These are phyloP conservation scores for Fusarium hainanense DNA, from an alignment of 2,329 filamentous ascomycete genomes.

Conservation along the genomic window DNA sequence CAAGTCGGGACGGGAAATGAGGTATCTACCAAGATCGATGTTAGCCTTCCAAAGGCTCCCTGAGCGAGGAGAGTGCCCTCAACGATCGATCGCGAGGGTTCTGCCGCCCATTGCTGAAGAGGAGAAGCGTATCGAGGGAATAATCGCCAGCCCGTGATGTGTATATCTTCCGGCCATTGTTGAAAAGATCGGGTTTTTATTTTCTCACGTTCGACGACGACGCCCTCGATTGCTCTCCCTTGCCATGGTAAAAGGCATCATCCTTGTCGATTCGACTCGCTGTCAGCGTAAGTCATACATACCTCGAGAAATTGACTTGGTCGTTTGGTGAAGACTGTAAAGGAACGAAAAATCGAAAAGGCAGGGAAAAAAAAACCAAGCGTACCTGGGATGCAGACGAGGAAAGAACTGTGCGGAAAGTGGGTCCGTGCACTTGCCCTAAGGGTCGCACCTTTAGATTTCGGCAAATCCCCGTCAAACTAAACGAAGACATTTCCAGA, in stretches of 20 bases:
- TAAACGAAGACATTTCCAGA: constrained; percentile 48
- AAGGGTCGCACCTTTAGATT: constrained; percentile 52
- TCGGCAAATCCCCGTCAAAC: constrained; percentile 53
- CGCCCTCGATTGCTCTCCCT: constrained; percentile 69
- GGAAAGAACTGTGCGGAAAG: constrained; percentile 49
- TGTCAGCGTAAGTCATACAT: constrained; percentile 53
- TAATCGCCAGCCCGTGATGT: constrained; percentile 25
- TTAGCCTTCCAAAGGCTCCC: constrained; percentile 69
- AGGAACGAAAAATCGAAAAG: constrained; percentile 36
- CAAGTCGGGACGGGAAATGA: constrained; percentile 74
- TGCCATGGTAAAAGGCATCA: constrained; percentile 64
- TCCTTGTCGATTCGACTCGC: constrained; percentile 53
- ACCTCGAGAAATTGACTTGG: constrained; percentile 55
- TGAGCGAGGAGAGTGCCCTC: constrained; percentile 78
- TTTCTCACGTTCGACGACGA: constrained; percentile 42
- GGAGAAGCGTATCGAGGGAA: constrained; percentile 69
- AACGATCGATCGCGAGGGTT: constrained; percentile 68
- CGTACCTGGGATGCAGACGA: constrained; percentile 1
- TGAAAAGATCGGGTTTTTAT: constrained; percentile 18
- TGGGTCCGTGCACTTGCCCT: constrained; percentile 60
- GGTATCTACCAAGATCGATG: constrained; percentile 67
- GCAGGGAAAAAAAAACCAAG: constrained; percentile 25
- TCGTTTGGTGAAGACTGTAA: constrained; percentile 44
- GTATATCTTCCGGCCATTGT: constrained; percentile 17
- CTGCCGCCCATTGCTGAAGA: constrained; percentile 74